Base-by-base conservation (phyloP, 2,329 filamentous ascomycete species). In the Trichoderma atrobrunneum region DNA sequence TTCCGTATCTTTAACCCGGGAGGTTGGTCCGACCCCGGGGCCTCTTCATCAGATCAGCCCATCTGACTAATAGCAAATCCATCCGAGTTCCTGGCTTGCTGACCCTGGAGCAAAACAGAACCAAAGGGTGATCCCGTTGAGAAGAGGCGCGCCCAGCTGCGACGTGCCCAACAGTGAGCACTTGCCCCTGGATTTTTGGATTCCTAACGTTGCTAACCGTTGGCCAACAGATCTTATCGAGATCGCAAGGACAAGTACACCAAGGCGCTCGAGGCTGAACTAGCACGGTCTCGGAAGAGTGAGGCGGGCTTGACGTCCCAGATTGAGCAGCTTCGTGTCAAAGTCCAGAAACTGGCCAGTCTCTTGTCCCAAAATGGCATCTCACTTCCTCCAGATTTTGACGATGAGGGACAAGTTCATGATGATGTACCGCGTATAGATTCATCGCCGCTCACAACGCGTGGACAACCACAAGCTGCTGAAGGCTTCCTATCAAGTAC, bases 1-100 rank as follows among this genome's bases (percentile, higher is more conserved):
- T 81, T 81, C 32, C 78, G 78, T 24, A 80, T 81, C 3, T 81
- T 81, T n/a, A 81, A 80, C 8, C 79, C 79, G 7, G 72, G 68
- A 18, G 79, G 65, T 68, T 43, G 34, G 65, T 68, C 34, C 12
- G 54, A 68, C 34, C 54, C 18, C 39, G 39, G 39, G 10, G 14
- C 12, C 16, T 24, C 26, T 59, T 24, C 16, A 30, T 36, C 30
- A 36, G 32, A 18, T 18, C 16, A 43, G 16, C 51, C 63, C 64
- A 28, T 28, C 54, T 48, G 18, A 21, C 32, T 26, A 34, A 51
- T 12, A 14, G 10, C 26, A 6, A n/a, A n/a, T 32, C 3, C 26
- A 26, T 3, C 26, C n/a, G n/a, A 51, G 43, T 51, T 51, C 43
- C 43, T 32, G 28, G 39, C 39, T 30, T 21, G 26, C 70, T 30